Conservation (phyloP, 768 basidiomycete genomes). For the Leccinum olivaceopallidum region DNA sequence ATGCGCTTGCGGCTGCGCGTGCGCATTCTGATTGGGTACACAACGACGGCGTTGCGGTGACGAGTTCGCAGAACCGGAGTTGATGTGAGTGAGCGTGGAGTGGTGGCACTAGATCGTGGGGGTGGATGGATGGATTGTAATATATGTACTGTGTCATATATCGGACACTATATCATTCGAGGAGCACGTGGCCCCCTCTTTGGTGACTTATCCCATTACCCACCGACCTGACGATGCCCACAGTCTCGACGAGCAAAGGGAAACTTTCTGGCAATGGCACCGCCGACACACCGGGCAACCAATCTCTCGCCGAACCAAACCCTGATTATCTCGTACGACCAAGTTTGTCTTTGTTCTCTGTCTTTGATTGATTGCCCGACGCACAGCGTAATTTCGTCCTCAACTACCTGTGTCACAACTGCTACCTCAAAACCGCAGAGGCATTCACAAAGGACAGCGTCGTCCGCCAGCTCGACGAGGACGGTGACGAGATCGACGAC, state of each 20-base stretch:
- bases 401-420: constrained; percentile 75
- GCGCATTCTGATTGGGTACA: constrained; percentile 25
- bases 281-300: constrained; percentile 19
- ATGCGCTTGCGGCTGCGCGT: constrained; percentile 35
- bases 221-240: constrained; percentile 21
- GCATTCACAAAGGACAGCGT: constrained; percentile 67
- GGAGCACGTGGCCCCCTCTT: constrained; percentile 13
- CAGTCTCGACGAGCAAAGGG: constrained; percentile 18
- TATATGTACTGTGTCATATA: constrained; percentile 5
- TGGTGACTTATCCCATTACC: background rate
- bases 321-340: constrained; percentile 46
- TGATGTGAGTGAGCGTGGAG: constrained; percentile 19
- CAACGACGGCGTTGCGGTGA: constrained; percentile 19
- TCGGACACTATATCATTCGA: constrained; percentile 3
- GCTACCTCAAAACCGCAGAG: constrained; percentile 68
- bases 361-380: constrained; percentile 5
- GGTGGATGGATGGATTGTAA: background rate
- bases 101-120: background rate
- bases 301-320: constrained; percentile 33
- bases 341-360: constrained; percentile 1
- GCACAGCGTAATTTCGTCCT: constrained; percentile 66
- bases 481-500: constrained; percentile 60
- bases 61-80: constrained; percentile 40
- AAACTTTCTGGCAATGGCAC: constrained; percentile 10
- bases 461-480: constrained; percentile 61